Evolutionary conservation across 108 stramenopile genomes (phyloP), one percentile per base, ranked within the genome.

Genomic region (Skeletonema costatum): DNA sequence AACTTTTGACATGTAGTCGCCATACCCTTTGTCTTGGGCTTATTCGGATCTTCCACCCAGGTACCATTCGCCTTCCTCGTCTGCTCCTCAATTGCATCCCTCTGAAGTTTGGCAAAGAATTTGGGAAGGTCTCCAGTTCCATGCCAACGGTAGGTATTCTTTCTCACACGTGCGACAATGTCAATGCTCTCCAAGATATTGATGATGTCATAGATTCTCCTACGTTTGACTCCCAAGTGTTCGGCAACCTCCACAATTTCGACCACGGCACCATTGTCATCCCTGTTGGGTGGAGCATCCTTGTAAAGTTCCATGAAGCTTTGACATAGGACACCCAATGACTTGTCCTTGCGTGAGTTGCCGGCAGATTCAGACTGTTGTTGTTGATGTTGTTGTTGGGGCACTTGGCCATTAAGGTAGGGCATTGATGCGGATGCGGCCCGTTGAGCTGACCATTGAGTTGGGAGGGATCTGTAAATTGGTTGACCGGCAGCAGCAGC

Each of bases 131-230:
- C 78, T 31, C 86, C 85, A 68, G 66, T 72, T 32, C 96, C 96
- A 71, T 90, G 88, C 93, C 94, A 97, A 17, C 82, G 74, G 74
- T 98, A 98, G 0, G 95, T 95, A 73, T 98, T 98, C 84, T 97
- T 97, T 50, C 87, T 82, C 58, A 91, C 79, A 25, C 94, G 87
- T 31, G 76, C 69, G 2, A 97, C 92, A 32, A 98, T 81, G 25
- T 79, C 67, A 13, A 98, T 68, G 38, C 89, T 80, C 79, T 97
- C 97, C 74, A 98, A 77, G 79, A 98, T 97, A 74, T 98, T 98
- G 73, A 97, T 92, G 8, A 98, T 89, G 76, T 98, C 98, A 78
- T 98, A 98, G 35, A 98, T 97, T 21, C 98, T 84, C 19, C 98
- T 85, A 29, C 96, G 89, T 71, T 95, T 94, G 17, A 98, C 96